Evolutionary conservation across 169 alveolate genomes (phyloP).

Genomic region (Plasmodium knowlesi): DNA sequence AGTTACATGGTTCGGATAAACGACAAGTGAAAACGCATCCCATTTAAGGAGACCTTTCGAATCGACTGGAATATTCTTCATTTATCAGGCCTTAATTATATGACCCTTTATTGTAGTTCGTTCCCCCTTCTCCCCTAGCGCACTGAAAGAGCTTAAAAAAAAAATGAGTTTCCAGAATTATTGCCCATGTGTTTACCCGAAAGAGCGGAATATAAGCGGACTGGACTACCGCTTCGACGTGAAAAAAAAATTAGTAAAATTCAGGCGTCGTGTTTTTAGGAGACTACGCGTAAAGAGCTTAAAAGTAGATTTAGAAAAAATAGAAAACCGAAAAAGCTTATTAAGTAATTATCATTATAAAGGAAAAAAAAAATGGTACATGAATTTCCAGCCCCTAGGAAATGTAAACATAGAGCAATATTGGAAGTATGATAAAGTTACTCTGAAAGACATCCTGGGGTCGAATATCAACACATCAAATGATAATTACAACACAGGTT

Average conservation of each 20-base stretch:
- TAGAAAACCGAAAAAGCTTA: conserved; percentile 28
- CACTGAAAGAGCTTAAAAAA: background rate
- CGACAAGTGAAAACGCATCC: background rate
- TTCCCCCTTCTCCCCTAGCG: background rate
- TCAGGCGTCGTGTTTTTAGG: conserved; percentile 20
- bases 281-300: conserved; percentile 24
- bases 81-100: background rate
- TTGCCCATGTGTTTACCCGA: conserved; percentile 46
- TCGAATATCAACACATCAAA: conserved; percentile 21
- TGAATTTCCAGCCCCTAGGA: conserved; percentile 58
- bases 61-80: background rate
- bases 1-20: background rate
- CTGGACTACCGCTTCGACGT: conserved; percentile 17
- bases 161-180: conserved; percentile 35
- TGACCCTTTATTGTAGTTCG: background rate
- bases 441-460: conserved; percentile 39
- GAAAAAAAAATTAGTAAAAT: conserved; percentile 10
- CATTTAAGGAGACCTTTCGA: background rate
- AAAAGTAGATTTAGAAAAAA: conserved; percentile 24
- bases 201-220: conserved; percentile 35
- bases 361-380: conserved; percentile 57
- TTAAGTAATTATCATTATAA: conserved; percentile 14
- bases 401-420: conserved; percentile 64
- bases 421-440: conserved; percentile 76
- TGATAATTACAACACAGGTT: background rate